Conservation (phyloP, 257 asterid genomes). For the Solanum phureja region DNA sequence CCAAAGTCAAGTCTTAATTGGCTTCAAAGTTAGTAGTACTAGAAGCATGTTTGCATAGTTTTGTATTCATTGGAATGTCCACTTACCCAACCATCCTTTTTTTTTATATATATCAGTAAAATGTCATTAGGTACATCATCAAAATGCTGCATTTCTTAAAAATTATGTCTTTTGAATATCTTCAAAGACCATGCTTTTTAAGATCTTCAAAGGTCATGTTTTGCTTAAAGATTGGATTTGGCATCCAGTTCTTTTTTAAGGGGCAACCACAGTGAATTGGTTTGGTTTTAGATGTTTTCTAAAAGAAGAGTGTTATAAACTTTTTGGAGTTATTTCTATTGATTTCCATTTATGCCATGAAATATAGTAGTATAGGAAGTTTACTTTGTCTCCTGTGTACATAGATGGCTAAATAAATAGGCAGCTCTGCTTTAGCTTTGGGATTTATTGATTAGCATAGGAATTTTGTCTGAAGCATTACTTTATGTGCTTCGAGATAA, state of each 20-base stretch:
- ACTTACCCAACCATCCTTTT: neutral
- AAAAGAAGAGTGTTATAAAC: neutral
- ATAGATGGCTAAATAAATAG: neutral
- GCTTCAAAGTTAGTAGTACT: neutral
- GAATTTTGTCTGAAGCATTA: neutral
- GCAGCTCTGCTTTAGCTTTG: neutral
- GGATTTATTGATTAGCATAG: neutral
- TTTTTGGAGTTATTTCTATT: neutral
- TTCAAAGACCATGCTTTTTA: neutral
- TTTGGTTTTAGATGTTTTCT: neutral
- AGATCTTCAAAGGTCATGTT: too few relatives aligned
- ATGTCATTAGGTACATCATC: neutral
- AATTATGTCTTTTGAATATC: neutral
- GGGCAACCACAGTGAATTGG: neutral
- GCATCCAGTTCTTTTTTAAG: too few relatives aligned
- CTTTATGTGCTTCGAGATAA: neutral
- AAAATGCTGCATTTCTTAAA: neutral
- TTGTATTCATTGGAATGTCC: neutral
- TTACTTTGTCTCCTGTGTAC: neutral
- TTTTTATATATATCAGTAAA: too few relatives aligned
- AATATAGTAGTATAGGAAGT: neutral
- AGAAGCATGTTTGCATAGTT: neutral
- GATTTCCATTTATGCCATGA: neutral
- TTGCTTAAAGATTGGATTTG: neutral
- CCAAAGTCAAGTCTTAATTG: neutral